Percentiles rank a stretch among this genome's conserved stretches.
phyloP scores from a whole-genome alignment of 2,329 filamentous ascomycete genomes.

The Aspergillus glaucus region DNA sequence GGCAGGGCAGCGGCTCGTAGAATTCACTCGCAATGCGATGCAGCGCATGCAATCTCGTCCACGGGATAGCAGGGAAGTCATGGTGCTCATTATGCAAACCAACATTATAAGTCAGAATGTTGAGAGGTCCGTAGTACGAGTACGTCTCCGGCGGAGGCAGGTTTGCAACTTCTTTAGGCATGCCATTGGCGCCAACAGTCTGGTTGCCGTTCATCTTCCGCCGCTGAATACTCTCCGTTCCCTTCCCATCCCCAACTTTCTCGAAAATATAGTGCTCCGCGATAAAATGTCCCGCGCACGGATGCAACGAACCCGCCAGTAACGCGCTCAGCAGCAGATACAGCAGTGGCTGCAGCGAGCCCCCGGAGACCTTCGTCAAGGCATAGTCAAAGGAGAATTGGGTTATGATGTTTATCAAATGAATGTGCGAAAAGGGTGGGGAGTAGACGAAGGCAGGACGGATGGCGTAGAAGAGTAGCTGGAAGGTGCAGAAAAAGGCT shows the following conservation, averaged over 20 bases:
- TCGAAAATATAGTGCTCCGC: slow-evolving; percentile 84
- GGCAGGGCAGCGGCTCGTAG: slow-evolving; percentile 78
- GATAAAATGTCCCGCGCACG: slow-evolving; percentile 95
- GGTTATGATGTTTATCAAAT: slow-evolving; percentile 70
- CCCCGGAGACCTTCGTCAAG: slow-evolving; percentile 56
- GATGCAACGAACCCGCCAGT: slow-evolving; percentile 87
- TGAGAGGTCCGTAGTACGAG: slow-evolving; percentile 91
- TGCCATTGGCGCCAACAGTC: slow-evolving; percentile 20
- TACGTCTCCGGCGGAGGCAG: slow-evolving; percentile 84
- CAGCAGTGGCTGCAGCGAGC: slow-evolving; percentile 55
- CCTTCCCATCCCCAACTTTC: slow-evolving; percentile 24
- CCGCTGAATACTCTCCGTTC: slow-evolving; percentile 50
- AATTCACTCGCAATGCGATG: slow-evolving; percentile 82
- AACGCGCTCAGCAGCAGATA: slow-evolving; percentile 90
- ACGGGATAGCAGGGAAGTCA: slow-evolving; percentile 94
- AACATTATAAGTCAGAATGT: slow-evolving; percentile 92
- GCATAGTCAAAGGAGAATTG: slow-evolving; percentile 73
- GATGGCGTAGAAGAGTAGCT: slow-evolving; percentile 97
- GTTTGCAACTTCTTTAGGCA: slow-evolving; percentile 49
- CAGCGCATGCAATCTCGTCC: slow-evolving; percentile 75
- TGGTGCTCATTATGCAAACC: slow-evolving; percentile 98
- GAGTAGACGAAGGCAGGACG: slow-evolving; percentile 92
- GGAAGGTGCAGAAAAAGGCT: slow-evolving; percentile 98
- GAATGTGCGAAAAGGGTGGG: slow-evolving; percentile 78
- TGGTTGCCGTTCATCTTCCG: slow-evolving; percentile 24